Evolutionary conservation across 352 stramenopile species (phyloP), one percentile per base, ranked within the genome.

Genomic region (Pythium aristosporum): DNA sequence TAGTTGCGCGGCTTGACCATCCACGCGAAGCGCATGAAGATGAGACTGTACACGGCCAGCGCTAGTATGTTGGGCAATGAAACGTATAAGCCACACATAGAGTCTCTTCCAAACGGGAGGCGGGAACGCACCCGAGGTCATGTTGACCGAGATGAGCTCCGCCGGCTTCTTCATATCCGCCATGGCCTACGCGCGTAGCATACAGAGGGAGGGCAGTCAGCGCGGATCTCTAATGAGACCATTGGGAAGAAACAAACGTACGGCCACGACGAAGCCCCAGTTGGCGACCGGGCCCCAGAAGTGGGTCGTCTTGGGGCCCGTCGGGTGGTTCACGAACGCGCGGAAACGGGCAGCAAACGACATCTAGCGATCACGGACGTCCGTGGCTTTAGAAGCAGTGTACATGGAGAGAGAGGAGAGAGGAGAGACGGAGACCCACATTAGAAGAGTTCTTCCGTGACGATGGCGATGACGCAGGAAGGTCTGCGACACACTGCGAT

Each of bases 11-110:
- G 87, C 79, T 94, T 77, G 21, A 96, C 87, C 79, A 92, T 92
- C 85, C 80, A 93, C 34, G 87, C 86, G 46, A 96, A 96, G 57
- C 87, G 81, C 87, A 95, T 94, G 66, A 96, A 96, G 67, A 96
- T 77, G 28, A 89, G 57, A 75, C 84, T 94, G 79, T 96, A 96
- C 47, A 94, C 65, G 28, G 74, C 87, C 69, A 96, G 67, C 50
- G 82, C 85, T 93, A 65, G 2, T 25, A 62, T 11, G 34, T 15
- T 42, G 32, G 49, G 10, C 10, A 43, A 30, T 2, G 50, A 13
- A 20, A 42, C 16, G 32, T 69, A 25, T 56, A 21, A 37, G 53
- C 41, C 32, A 43, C 47, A 53, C 20, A 48, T 28, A 42, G 36
- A 59, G 16, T 61, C 58, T 20, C 57, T 61, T 25, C 9, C 57